Percentiles rank a stretch among this genome's conserved stretches.
Evolutionary conservation across 2,329 filamentous ascomycete species (phyloP).

Genomic region (Cadophora gregata): DNA sequence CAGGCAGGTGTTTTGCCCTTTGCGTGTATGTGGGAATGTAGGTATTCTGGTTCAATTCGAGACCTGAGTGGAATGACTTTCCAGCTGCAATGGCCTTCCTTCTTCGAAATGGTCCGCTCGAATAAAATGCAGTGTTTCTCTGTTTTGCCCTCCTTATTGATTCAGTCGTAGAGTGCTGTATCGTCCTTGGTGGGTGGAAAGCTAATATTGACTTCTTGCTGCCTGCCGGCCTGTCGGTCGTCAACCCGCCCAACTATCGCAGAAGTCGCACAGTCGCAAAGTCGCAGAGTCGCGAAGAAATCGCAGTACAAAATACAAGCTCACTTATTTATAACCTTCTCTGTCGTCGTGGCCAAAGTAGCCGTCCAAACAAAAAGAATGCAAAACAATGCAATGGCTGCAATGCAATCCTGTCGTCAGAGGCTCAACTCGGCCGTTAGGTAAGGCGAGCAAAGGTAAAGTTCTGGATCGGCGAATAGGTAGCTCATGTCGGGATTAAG

Average conservation of each 20-base stretch:
- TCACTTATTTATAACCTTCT: background rate
- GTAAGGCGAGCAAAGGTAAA: background rate
- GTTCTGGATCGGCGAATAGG: slow-evolving; percentile 10
- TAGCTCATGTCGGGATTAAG: slow-evolving; percentile 8
- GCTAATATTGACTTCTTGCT: background rate
- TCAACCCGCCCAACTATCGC: no score
- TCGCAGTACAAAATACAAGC: no score
- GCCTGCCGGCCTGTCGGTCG: no score
- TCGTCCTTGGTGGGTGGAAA: background rate
- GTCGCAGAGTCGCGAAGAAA: no score
- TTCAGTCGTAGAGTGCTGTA: background rate
- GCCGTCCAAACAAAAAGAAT: no score
- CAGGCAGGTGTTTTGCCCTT: slow-evolving; percentile 17
- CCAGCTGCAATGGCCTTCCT: no score
- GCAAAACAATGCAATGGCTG: no score
- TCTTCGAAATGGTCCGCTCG: no score
- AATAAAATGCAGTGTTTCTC: background rate
- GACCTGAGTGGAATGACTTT: background rate
- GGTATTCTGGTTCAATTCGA: background rate
- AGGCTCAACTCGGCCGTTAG: background rate
- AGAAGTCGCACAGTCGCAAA: no score
- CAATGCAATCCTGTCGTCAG: slow-evolving; percentile 5
- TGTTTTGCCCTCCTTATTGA: background rate
- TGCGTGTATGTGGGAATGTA: background rate
- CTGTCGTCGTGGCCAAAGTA: background rate